Percentiles rank a stretch among this genome's conserved stretches.
Evolutionary conservation across 225 moss, liverwort and hornwort species (phyloP).

Genomic region (Bryum argenteum): DNA sequence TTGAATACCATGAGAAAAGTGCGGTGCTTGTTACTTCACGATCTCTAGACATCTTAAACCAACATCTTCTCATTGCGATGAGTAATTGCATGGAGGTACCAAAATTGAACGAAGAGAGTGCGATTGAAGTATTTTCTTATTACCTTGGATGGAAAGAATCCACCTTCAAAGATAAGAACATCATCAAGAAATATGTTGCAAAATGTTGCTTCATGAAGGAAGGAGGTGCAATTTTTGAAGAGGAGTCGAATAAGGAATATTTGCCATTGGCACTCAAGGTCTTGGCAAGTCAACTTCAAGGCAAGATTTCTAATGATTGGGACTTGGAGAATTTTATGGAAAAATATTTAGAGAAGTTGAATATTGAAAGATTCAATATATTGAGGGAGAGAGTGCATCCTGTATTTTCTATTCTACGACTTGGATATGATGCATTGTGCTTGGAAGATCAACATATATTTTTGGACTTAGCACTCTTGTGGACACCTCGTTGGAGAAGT

Average conservation of each 20-base stretch:
- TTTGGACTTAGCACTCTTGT: constrained; percentile 1
- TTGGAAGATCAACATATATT: neutral
- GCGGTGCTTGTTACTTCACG: constrained; percentile 18
- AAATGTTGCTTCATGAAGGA: too few relatives aligned
- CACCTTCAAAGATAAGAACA: too few relatives aligned
- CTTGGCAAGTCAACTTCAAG: too few relatives aligned
- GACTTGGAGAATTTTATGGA: too few relatives aligned
- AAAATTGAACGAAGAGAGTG: neutral
- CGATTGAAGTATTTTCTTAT: neutral
- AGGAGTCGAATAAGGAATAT: too few relatives aligned
- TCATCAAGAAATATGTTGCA: too few relatives aligned
- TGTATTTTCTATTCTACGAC: neutral
- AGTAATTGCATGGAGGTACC: constrained; percentile 8
- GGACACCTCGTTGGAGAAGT: too few relatives aligned
- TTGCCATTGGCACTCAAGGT: too few relatives aligned
- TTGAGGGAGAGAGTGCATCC: neutral
- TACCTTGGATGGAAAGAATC: neutral
- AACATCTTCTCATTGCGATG: neutral
- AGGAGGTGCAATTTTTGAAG: too few relatives aligned
- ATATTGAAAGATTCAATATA: neutral
- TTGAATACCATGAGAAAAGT: neutral
- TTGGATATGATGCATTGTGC: neutral
- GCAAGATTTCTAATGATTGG: too few relatives aligned
- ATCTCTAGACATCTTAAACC: neutral
- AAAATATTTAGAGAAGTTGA: neutral